phyloP scores from a whole-genome alignment of 176 grass and related monocot species.

The Phoenix dactylifera region DNA sequence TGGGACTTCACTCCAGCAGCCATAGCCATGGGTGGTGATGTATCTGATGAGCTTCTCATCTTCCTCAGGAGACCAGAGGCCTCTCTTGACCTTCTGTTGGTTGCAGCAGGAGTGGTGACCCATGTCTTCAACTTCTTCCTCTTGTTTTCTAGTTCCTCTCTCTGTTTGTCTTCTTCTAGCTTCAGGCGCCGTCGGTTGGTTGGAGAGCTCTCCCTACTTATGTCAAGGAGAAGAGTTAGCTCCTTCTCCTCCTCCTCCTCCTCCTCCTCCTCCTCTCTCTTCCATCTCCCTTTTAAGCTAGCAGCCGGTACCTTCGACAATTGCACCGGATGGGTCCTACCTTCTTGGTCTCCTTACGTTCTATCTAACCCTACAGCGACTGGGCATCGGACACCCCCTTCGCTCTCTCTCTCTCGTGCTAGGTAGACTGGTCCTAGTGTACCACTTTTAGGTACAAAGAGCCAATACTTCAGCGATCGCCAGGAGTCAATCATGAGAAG shows the following conservation, averaged over 20 bases:
- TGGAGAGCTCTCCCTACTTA: conserved; percentile 20
- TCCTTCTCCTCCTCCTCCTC: conserved; percentile 8
- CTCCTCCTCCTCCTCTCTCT: conserved; percentile 4
- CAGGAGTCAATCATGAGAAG: no score
- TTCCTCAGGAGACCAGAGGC: conserved; percentile 96
- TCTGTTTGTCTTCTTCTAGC: conserved; percentile 15
- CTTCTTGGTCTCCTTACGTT: conserved; percentile 40
- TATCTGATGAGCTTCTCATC: conserved; percentile 98
- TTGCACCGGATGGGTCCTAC: conserved; percentile 30
- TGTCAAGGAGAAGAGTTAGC: background rate
- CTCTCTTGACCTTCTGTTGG: conserved; percentile 99
- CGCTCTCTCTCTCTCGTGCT: conserved; percentile 7
- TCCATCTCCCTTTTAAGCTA: background rate
- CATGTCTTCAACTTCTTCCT: conserved; percentile 23
- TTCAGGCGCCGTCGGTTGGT: conserved; percentile 1
- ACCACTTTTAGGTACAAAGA: no score
- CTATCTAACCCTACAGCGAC: conserved; percentile 95
- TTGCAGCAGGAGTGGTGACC: conserved; percentile 99
- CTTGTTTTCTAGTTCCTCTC: conserved; percentile 20
- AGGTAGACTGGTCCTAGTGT: background rate
- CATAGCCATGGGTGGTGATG: conserved; percentile 95
- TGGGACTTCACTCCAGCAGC: conserved; percentile 97
- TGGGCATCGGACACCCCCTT: conserved; percentile 45
- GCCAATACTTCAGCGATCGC: no score
- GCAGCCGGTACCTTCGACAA: conserved; percentile 14